Evolutionary conservation across 2,329 filamentous ascomycete genomes (phyloP), one percentile per base, ranked within the genome.

Genomic region (Trichoderma asperellum): DNA sequence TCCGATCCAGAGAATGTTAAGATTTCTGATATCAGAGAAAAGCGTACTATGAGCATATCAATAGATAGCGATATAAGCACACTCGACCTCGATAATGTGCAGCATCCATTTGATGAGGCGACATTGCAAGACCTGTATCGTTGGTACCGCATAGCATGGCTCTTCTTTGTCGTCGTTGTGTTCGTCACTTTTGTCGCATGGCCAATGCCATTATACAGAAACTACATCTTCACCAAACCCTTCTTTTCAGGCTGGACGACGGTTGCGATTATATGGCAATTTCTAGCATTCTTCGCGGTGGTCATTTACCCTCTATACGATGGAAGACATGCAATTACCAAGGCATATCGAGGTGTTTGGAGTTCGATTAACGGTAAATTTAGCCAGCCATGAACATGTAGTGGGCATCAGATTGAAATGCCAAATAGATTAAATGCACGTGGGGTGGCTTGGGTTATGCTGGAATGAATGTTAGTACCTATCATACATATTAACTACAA

Each of bases 71-170:
- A 68, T 7, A 34, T 34, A 18, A 34, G 6, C 57, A 43, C 11
- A 12, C 11, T 61, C 11, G 37, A 57, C 5, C 58, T 68, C 12
- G 65, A 68, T 16, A 61, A 61, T 34, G 57, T 68, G 32, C 65
- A 59, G 12, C 65, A 68, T 14, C 65, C 65, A 11, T 68, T 68
- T 18, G 40, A 24, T 10, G 65, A 61, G 32, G 57, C 60, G 32
- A 68, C 65, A 6, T 53, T 68, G 11, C 43, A 57, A 43, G 65
- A 68, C 34, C 24, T 68, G 4, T 18, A 47, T 27, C 49, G 56
- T 1, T 68, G 65, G 65, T 68, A 68, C 55, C 65, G 65, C 43
- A 61, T 68, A 11, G 65, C 65, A n/a, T 68, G 65, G 65, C 47
- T 61, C 16, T 68, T 68, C 34, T 68, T 68, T 11, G 57, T 68